phyloP scores from a whole-genome alignment of 495 filamentous ascomycete genomes.

The Clavariopsis aquatica region DNA sequence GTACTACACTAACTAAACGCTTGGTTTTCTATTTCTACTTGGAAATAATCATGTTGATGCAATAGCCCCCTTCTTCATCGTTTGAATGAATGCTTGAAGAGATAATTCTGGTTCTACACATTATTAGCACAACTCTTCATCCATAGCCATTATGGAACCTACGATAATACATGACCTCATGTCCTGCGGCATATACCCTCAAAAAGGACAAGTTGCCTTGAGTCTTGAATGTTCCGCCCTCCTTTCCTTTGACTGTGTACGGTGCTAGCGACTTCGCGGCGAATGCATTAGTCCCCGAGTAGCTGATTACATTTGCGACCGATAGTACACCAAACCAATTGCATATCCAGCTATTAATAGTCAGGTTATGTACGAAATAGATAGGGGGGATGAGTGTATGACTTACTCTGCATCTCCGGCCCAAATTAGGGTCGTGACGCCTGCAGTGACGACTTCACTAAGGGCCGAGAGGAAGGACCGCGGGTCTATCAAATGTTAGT shows the following conservation, averaged over 20 bases:
- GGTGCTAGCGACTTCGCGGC: conserved; percentile 42
- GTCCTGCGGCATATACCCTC: conserved; percentile 56
- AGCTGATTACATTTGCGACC: conserved; percentile 47
- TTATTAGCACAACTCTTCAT: not conserved
- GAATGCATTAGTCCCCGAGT: conserved; percentile 47
- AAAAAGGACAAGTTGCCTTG: conserved; percentile 55
- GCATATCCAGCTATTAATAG: conserved; percentile 55
- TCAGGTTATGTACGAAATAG: conserved; percentile 3
- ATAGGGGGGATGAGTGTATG: not conserved
- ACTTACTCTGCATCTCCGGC: conserved; percentile 49
- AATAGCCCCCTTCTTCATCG: conserved; percentile 47
- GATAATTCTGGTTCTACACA: conserved; percentile 48
- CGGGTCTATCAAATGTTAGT: conserved; percentile 42
- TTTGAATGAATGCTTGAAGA: conserved; percentile 57
- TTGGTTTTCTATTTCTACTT: not conserved
- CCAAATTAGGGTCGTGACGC: conserved; percentile 55
- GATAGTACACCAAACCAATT: conserved; percentile 55
- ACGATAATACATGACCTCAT: conserved; percentile 56
- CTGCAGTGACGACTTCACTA: conserved; percentile 51
- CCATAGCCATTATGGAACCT: conserved; percentile 14
- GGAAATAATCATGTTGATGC: conserved; percentile 41
- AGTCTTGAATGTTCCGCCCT: conserved; percentile 55
- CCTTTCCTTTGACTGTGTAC: conserved; percentile 54
- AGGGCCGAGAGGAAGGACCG: conserved; percentile 54
- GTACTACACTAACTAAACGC: too few species aligned